Conservation (phyloP, 1,284 basidiomycete genomes). For the Thecaphora frezii region DNA sequence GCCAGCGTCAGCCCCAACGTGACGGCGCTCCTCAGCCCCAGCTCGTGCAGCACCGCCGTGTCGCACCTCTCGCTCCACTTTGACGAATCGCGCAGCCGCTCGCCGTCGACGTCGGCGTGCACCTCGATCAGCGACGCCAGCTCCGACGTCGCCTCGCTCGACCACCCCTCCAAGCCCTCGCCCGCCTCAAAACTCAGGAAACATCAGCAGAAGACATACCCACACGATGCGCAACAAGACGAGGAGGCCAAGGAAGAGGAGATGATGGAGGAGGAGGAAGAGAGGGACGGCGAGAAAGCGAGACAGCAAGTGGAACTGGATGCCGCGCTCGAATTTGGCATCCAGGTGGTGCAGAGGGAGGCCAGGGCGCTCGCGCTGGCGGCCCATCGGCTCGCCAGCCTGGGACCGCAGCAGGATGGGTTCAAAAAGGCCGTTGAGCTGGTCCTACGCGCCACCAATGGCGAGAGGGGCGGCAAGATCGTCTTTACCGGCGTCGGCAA, state of each 20-base stretch:
- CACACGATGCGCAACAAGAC: too few relatives aligned
- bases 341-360: constrained; percentile 30
- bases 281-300: constrained; percentile 20
- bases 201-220: too few relatives aligned
- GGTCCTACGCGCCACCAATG: constrained; percentile 31
- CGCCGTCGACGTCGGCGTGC: constrained; percentile 27
- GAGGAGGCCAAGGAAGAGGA: constrained; percentile 14
- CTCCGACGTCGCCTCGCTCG: constrained; percentile 17
- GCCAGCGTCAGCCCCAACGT: constrained; percentile 17
- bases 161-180: neutral
- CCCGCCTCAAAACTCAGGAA: too few relatives aligned
- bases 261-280: constrained; percentile 25
- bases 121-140: constrained; percentile 33
- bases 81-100: constrained; percentile 16
- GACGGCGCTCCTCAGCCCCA: constrained; percentile 18
- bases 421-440: constrained; percentile 39
- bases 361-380: constrained; percentile 34
- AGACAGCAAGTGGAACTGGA: constrained; percentile 17
- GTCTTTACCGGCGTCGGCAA: constrained; percentile 61
- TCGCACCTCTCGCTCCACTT: constrained; percentile 26
- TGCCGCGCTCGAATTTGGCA: constrained; percentile 24
- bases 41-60: constrained; percentile 17
- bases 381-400: constrained; percentile 27
- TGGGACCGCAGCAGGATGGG: constrained; percentile 21
- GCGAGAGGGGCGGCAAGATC: constrained; percentile 56